Conservation (phyloP, 345 rosid genomes). For the Salix viminalis region DNA sequence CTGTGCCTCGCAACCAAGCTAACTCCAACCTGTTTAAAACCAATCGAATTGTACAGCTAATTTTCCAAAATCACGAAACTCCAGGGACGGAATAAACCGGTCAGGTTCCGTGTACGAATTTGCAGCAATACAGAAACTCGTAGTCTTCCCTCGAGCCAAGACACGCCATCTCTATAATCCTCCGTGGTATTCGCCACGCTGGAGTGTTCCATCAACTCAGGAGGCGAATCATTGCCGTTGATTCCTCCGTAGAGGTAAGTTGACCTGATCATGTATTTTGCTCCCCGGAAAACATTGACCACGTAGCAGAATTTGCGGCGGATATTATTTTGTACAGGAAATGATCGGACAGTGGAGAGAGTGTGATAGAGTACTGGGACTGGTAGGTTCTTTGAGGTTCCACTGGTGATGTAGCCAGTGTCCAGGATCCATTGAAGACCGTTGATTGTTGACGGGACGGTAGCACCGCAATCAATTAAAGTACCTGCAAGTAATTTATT, state of each 20-base stretch:
- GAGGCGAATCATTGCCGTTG: constrained; percentile 56
- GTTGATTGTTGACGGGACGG: constrained; percentile 27
- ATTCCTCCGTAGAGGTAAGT: constrained; percentile 82
- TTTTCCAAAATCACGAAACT: constrained; percentile 54
- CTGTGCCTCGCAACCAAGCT: constrained; percentile 66
- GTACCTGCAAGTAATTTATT: constrained; percentile 27
- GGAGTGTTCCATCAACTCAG: constrained; percentile 80
- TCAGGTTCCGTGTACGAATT: constrained; percentile 67
- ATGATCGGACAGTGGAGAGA: constrained; percentile 76
- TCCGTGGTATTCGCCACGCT: constrained; percentile 67
- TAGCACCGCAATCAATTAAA: constrained; percentile 74
- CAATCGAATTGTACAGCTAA: constrained; percentile 68
- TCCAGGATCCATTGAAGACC: constrained; percentile 66
- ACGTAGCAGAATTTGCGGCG: constrained; percentile 65
- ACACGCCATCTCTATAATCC: constrained; percentile 47
- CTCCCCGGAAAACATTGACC: constrained; percentile 45
- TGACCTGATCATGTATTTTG: constrained; percentile 62
- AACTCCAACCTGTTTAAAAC: constrained; percentile 45
- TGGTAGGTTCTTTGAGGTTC: constrained; percentile 45
- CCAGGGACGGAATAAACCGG: constrained; percentile 88
- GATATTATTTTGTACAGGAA: constrained; percentile 42
- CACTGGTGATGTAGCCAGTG: constrained; percentile 35
- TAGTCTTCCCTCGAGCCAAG: constrained; percentile 59
- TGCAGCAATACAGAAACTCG: constrained; percentile 66
- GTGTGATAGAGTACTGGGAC: constrained; percentile 18